Evolutionary conservation across 2,329 filamentous ascomycete species (phyloP).

Genomic region (Clonostachys rhizophaga): DNA sequence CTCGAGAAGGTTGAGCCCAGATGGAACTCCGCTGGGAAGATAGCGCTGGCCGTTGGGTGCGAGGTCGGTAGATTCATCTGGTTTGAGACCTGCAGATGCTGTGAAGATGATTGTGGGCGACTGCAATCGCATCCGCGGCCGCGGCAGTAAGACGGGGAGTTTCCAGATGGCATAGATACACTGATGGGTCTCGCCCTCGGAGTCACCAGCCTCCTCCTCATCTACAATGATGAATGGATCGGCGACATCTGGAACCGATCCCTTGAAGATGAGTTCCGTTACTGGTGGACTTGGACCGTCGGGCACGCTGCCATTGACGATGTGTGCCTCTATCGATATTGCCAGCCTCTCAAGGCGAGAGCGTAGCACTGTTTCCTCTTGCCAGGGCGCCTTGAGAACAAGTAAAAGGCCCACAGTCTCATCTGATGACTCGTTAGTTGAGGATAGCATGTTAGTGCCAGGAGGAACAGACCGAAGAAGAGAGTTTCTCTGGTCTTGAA

Average conservation of each 20-base stretch:
- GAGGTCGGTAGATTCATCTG: constrained; percentile 25
- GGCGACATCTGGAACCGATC: constrained; percentile 40
- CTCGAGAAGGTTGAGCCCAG: constrained; percentile 73
- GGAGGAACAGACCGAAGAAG: constrained; percentile 60
- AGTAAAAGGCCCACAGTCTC: constrained; percentile 68
- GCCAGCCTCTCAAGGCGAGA: constrained; percentile 58
- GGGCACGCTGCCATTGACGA: constrained; percentile 47
- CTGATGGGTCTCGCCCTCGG: constrained; percentile 17
- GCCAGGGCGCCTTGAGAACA: constrained; percentile 59
- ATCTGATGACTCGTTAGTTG: constrained; percentile 41
- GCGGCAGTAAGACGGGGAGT: constrained; percentile 48
- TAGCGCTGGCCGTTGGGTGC: constrained; percentile 48
- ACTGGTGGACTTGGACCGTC: constrained; percentile 41
- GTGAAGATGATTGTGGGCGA: constrained; percentile 62
- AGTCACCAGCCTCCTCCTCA: constrained; percentile 20
- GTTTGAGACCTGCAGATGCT: constrained; percentile 55
- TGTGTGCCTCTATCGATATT: constrained; percentile 62
- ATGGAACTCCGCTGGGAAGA: constrained; percentile 62
- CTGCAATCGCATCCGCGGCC: constrained; percentile 61
- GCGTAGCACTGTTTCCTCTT: constrained; percentile 50
- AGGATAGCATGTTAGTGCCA: constrained; percentile 15
- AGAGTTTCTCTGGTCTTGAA: constrained; percentile 60
- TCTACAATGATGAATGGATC: constrained; percentile 47
- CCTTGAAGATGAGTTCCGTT: constrained; percentile 57
- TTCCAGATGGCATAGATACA: constrained; percentile 57